Evolutionary conservation across 345 rosid species (phyloP).

Genomic region (Gynandropsis gynandra): DNA sequence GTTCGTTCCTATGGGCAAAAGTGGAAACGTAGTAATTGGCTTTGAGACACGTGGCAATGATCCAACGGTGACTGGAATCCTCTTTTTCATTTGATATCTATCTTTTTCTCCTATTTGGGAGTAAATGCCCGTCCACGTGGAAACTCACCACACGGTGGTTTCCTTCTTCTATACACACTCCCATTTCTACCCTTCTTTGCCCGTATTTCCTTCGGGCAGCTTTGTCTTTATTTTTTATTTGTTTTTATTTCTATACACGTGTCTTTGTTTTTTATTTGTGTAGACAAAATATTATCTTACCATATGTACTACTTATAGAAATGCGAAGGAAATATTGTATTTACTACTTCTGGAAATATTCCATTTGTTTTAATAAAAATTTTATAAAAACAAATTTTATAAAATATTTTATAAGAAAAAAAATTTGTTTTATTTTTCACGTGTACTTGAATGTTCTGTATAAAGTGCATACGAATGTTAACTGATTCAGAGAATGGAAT

Average conservation of each 20-base stretch:
- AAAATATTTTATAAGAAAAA: too few relatives aligned
- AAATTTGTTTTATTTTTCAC: too few relatives aligned
- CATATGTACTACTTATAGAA: too few relatives aligned
- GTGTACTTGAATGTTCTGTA: too few relatives aligned
- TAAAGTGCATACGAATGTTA: too few relatives aligned
- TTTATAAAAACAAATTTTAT: too few relatives aligned
- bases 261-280: background rate
- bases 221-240: background rate
- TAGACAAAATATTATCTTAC: too few relatives aligned
- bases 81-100: background rate
- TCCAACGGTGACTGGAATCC: conserved; percentile 13
- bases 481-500: too few relatives aligned
- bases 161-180: background rate
- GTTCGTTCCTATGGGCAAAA: conserved; percentile 17
- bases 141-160: background rate
- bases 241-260: background rate
- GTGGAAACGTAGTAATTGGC: background rate
- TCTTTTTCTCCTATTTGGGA: background rate
- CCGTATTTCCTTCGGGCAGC: conserved; percentile 22
- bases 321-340: too few relatives aligned
- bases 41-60: conserved; percentile 11
- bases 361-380: too few relatives aligned
- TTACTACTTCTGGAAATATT: too few relatives aligned
- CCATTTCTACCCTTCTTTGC: conserved; percentile 21
- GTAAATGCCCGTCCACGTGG: conserved; percentile 21